Evolutionary conservation across 495 filamentous ascomycete genomes (phyloP).

Genomic region (Sordaria brevicollis): DNA sequence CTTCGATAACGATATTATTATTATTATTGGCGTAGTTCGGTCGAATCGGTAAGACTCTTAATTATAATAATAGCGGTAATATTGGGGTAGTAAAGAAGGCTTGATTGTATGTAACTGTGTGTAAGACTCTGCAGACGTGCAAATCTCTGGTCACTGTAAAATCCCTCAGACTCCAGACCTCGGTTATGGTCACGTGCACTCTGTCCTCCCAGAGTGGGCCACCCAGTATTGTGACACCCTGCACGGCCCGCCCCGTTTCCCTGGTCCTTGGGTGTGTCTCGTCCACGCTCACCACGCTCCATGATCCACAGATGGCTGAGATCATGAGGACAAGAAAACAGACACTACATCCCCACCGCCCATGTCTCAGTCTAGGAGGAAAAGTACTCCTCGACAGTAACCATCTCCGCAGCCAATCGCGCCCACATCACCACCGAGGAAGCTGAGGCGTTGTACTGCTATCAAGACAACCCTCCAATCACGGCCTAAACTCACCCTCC

Average conservation of each 20-base stretch:
- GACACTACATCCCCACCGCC: neutral
- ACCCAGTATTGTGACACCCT: too few species aligned
- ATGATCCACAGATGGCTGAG: neutral
- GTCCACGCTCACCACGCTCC: neutral
- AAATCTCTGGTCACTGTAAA: too few species aligned
- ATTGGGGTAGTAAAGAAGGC: too few species aligned
- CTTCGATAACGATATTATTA: too few species aligned
- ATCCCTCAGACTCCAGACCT: too few species aligned
- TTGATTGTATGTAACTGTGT: too few species aligned
- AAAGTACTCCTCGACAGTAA: neutral
- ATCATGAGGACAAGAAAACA: neutral
- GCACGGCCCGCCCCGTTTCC: neutral
- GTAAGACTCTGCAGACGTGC: too few species aligned
- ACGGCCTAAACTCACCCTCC: neutral
- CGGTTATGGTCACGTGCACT: too few species aligned
- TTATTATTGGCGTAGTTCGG: too few species aligned
- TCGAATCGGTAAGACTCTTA: too few species aligned
- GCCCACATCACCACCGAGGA: neutral
- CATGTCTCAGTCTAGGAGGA: neutral
- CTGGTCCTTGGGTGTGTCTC: neutral
- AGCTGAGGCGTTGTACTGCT: neutral
- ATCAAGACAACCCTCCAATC: neutral
- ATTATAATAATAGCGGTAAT: too few species aligned
- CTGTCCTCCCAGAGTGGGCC: too few species aligned
- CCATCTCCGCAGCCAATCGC: neutral